These are phyloP conservation scores for Tetrahymena elliotti DNA, from an alignment of 73 alveolate genomes.

Conservation along the genomic window DNA sequence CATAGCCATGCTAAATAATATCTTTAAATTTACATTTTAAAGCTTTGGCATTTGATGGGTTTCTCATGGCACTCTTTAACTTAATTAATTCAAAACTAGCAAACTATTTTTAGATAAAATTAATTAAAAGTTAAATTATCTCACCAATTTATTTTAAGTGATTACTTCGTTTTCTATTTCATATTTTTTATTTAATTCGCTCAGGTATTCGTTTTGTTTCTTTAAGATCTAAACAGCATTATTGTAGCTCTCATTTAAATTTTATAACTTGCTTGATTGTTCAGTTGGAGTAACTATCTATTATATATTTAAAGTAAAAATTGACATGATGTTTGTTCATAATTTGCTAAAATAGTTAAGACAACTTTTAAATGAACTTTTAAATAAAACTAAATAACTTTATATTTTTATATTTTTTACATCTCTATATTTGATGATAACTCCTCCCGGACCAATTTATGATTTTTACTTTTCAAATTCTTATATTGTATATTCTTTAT, in stretches of 20 bases:
- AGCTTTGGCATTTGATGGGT: not conserved
- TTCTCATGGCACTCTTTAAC: not conserved
- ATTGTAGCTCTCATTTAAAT: not conserved
- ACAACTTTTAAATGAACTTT: not conserved
- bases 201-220: not conserved
- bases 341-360: not conserved
- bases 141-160: not conserved
- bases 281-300: slow-evolving; percentile 34
- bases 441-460: slow-evolving; percentile 4
- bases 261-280: not conserved
- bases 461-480: slow-evolving; percentile 31
- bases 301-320: not conserved
- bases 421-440: slow-evolving; percentile 25
- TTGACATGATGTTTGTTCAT: not conserved
- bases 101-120: not conserved
- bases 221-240: not conserved
- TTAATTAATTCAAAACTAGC: not conserved
- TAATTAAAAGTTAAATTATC: not conserved
- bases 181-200: not conserved
- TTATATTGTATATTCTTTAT: slow-evolving; percentile 39
- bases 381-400: not conserved
- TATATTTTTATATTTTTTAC: not conserved
- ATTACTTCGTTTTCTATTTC: not conserved
- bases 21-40: not conserved
- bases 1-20: not conserved